These are phyloP conservation scores for Metarhizium humberi DNA, from an alignment of 2,329 filamentous ascomycete species.

Conservation along the genomic window DNA sequence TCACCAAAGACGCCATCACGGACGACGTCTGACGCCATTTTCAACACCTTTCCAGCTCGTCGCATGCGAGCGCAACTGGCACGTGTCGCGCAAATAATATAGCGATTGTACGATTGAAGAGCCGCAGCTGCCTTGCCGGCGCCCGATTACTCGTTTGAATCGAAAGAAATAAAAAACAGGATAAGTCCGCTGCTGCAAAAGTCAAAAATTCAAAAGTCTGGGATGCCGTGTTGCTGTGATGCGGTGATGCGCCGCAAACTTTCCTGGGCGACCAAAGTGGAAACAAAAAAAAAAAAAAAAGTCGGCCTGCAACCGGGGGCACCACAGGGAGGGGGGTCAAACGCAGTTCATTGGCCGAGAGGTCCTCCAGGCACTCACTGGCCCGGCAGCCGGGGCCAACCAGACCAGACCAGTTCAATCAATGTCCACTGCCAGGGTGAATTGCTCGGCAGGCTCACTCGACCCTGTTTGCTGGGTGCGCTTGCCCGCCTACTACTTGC, in stretches of 20 bases:
- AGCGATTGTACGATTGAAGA: neutral
- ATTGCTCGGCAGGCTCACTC: too few species aligned
- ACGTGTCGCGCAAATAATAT: neutral
- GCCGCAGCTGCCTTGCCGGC: neutral
- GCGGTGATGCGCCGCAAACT: neutral
- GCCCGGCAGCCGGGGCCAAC: too few species aligned
- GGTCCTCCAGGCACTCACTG: too few species aligned
- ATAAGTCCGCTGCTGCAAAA: neutral
- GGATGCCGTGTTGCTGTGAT: neutral
- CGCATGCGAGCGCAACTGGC: slow-evolving; percentile 18
- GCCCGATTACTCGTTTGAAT: neutral
- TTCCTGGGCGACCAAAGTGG: neutral
- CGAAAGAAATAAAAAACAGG: neutral
- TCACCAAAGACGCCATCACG: slow-evolving; percentile 51
- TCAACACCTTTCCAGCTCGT: slow-evolving; percentile 24
- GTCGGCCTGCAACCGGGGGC: too few species aligned
- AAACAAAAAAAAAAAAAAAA: neutral
- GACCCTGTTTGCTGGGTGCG: too few species aligned
- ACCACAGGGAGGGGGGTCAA: too few species aligned
- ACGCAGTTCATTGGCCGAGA: too few species aligned
- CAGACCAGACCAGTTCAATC: too few species aligned
- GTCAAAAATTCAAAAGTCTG: neutral
- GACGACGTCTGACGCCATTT: slow-evolving; percentile 44
- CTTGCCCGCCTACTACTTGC: too few species aligned
- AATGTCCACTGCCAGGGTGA: too few species aligned